Evolutionary conservation across 257 asterid genomes (phyloP).

Genomic region (Ajuga chamaepitys): DNA sequence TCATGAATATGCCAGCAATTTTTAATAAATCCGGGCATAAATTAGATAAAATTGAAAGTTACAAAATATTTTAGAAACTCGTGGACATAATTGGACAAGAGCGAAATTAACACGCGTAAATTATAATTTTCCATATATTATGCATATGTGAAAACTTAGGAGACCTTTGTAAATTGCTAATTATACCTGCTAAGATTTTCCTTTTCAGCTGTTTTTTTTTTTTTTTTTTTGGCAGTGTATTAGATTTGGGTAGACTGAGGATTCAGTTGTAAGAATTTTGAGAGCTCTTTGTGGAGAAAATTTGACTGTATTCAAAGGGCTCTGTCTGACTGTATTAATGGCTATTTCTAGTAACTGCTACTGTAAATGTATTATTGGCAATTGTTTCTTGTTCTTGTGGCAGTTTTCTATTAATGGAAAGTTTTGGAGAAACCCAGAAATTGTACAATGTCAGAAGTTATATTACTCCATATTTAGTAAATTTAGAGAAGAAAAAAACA

Average conservation of each 20-base stretch:
- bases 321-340: neutral
- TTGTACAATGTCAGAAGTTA: too few species aligned
- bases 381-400: constrained; percentile 11
- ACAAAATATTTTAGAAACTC: too few species aligned
- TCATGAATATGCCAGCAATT: too few species aligned
- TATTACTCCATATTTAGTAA: neutral
- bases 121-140: too few species aligned
- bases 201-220: neutral
- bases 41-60: too few species aligned
- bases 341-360: neutral
- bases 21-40: too few species aligned
- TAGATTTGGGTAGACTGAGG: neutral
- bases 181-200: too few species aligned
- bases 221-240: neutral
- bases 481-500: too few species aligned
- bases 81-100: too few species aligned
- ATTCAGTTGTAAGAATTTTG: neutral
- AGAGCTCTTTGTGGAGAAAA: constrained; percentile 10
- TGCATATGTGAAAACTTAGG: too few species aligned
- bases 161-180: too few species aligned
- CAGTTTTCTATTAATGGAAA: constrained; percentile 8
- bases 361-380: constrained; percentile 3
- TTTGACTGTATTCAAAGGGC: constrained; percentile 7
- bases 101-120: too few species aligned
- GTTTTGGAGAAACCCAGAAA: neutral